phyloP scores from a whole-genome alignment of 495 filamentous ascomycete genomes.

The Annulohypoxylon maeteangense region DNA sequence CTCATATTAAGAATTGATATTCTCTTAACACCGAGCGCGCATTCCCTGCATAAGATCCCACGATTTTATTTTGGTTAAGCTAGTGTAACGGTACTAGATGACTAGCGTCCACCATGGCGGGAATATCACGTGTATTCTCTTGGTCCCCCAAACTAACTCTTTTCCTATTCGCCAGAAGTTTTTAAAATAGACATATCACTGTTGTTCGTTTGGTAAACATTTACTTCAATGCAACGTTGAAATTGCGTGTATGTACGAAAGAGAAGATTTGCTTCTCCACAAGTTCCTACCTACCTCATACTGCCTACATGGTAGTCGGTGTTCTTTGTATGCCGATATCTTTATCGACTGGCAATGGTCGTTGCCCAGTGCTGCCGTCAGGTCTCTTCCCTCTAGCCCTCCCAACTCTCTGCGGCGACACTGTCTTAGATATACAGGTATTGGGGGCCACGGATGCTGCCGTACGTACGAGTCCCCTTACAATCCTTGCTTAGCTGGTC shows the following conservation, averaged over 20 bases:
- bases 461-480: background rate
- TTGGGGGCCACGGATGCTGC: conserved; percentile 26
- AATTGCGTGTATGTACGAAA: background rate
- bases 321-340: background rate
- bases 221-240: conserved; percentile 23
- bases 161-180: conserved; percentile 22
- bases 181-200: conserved; percentile 30
- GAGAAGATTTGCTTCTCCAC: background rate
- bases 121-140: conserved; percentile 41
- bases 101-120: conserved; percentile 22
- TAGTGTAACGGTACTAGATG: background rate
- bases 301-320: background rate
- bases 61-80: conserved; percentile 18
- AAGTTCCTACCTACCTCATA: background rate
- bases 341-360: background rate
- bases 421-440: conserved; percentile 32
- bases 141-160: conserved; percentile 19
- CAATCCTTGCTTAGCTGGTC: background rate
- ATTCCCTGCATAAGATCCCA: conserved; percentile 8
- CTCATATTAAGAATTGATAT: background rate
- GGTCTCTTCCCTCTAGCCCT: conserved; percentile 18
- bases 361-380: background rate
- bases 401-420: conserved; percentile 20
- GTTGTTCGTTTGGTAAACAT: conserved; percentile 11
- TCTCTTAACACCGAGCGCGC: conserved; percentile 1